Evolutionary conservation across 305 asterid species (phyloP), one percentile per base, ranked within the genome.

Genomic region (Striga hermonthica): DNA sequence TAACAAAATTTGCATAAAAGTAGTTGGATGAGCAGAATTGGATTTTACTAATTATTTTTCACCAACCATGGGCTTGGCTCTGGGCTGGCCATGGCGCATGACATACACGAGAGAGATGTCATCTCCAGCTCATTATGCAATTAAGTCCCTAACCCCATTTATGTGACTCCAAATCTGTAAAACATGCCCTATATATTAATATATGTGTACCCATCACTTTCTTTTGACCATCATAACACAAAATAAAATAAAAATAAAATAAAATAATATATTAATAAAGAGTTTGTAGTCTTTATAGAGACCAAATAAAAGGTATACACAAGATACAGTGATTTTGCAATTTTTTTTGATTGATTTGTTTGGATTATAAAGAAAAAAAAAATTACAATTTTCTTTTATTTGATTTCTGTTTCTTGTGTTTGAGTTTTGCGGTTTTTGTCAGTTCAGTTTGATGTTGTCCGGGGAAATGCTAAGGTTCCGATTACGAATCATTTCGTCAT

Each of bases 51-150:
- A 22, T 22, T 4, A 53, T 52, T 9, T 41, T 50, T 4, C 9
- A 60, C 57, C 73, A 45, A 39, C 52, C 52, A 60, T 66, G 65
- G 64, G 9, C 39, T 56, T 12, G 66, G 31, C 31, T 22, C n/a
- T 22, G 31, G 31, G 31, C 31, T 22, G 31, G 31, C 31, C 59
- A 71, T 50, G 57, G 48, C 49, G 57, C 74, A 70, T 73, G 72
- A 64, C 65, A 69, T 50, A 38, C 11, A 37, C 31, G 6, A 9
- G 61, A 54, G 34, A 55, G 40, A 62, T 13, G n/a, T 45, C 13
- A 47, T 69, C 78, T 78, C 73, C 85, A 78, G 74, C 85, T 81
- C 76, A 82, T 52, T 72, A 57, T 73, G 68, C 79, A 70, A 44
- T 77, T 13, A 68, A 31, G 31, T 77, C 7, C 35, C 37, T 55